Evolutionary conservation across 2,329 filamentous ascomycete species (phyloP).

Genomic region (Talaromyces albobiverticillius): DNA sequence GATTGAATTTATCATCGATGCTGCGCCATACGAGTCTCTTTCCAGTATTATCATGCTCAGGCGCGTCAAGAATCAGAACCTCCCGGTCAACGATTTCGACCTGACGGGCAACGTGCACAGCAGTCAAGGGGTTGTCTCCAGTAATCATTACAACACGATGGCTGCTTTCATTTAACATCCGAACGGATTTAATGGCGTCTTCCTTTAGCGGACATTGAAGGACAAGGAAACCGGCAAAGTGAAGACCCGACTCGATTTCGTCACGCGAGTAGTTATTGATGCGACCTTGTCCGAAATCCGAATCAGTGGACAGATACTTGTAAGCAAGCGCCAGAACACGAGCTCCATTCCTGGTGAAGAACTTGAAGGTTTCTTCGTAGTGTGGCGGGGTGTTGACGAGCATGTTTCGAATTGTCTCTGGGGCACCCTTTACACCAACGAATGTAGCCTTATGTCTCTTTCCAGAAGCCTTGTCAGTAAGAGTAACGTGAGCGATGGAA

Average conservation of each 20-base stretch:
- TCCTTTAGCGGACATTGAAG: slow-evolving; percentile 95
- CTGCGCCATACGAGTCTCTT: slow-evolving; percentile 89
- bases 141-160: slow-evolving; percentile 99
- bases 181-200: slow-evolving; percentile 88
- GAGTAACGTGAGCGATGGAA: slow-evolving; percentile 79
- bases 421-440: slow-evolving; percentile 92
- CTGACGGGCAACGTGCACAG: slow-evolving; percentile 89
- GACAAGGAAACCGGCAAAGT: slow-evolving; percentile 92
- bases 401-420: slow-evolving; percentile 95
- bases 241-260: slow-evolving; percentile 77
- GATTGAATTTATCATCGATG: slow-evolving; percentile 83
- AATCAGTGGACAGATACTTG: slow-evolving; percentile 80
- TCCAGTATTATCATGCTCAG: slow-evolving; percentile 79
- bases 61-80: slow-evolving; percentile 89
- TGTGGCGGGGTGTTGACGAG: slow-evolving; percentile 75
- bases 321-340: slow-evolving; percentile 91
- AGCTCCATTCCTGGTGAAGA: slow-evolving; percentile 93
- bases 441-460: slow-evolving; percentile 82
- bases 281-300: slow-evolving; percentile 75
- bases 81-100: slow-evolving; percentile 98
- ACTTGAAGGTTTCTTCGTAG: slow-evolving; percentile 98
- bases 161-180: slow-evolving; percentile 98
- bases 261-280: slow-evolving; percentile 96
- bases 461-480: slow-evolving; percentile 67
- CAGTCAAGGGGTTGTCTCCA: slow-evolving; percentile 94